Base-by-base conservation (phyloP, 1,284 basidiomycete species). In the Vanrija pseudolonga region DNA sequence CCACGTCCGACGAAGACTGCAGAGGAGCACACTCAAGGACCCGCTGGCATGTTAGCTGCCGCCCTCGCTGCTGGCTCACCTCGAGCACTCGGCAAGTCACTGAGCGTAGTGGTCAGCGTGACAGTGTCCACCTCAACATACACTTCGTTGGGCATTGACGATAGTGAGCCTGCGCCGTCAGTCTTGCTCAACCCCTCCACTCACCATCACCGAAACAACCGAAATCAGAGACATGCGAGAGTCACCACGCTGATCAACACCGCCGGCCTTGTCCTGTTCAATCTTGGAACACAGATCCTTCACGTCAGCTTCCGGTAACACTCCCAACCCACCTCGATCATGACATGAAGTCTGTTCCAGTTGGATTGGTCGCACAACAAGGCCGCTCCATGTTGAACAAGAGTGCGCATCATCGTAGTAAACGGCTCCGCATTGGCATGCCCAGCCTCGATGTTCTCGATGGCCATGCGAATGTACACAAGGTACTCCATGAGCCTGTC, bases 291-390 rank as follows among this genome's bases (percentile, higher is more conserved):
- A n/a, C 38, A 18, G 14, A 7, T 19, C 38, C 19, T n/a, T n/a
- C 38, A n/a, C 3, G 38, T 40, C 38, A 40, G 38, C 38, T n/a
- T 19, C 7, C 17, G 7, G 19, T 12, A 32, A 32, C 28, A 7
- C 28, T 11, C 8, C 28, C 24, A 24, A 32, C 52, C 12, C 23
- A 58, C 56, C 45, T 45, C 23, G 24, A 51, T 3, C 3, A 12
- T 20, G 15, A 6, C 17, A 17, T 45, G 37, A 11, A 58, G 20
- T 1, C 2, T 24, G 4, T 36, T 22, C 56, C 56, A 58, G 23
- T 51, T 28, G 15, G 46, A 24, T 18, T 44, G 37, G 45, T 54
- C 56, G 51, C 56, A 58, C 26, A 54, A 20, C 2, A 58, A 32
- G 48, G 54, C 52, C 0, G 43, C 17, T 32, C 53, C 51, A 12